These are phyloP conservation scores for Trichoderma sp. DNA, from an alignment of 2,329 filamentous ascomycete species.

Conservation along the genomic window DNA sequence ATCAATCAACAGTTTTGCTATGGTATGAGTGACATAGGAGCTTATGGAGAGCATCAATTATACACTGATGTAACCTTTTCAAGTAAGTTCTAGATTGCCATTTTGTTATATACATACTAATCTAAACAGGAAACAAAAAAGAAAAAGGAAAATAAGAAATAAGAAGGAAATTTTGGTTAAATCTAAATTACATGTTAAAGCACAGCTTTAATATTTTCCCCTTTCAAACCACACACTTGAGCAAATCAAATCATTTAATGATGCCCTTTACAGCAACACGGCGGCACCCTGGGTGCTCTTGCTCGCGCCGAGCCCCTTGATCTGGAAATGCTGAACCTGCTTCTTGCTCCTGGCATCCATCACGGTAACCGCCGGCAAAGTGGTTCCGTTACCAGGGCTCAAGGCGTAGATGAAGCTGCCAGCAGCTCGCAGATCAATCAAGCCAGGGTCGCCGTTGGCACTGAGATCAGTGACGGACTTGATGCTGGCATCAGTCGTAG, in stretches of 20 bases:
- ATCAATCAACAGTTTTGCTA: not conserved
- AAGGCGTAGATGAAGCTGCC: constrained; percentile 59
- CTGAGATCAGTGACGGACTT: constrained; percentile 41
- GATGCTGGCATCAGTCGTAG: constrained; percentile 46
- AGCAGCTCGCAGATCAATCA: constrained; percentile 52
- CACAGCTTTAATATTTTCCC: not conserved
- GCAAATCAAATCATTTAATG: not conserved
- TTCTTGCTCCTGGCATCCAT: constrained; percentile 16
- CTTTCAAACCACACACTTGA: not conserved
- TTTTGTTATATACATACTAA: not conserved
- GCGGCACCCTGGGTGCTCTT: constrained; percentile 18
- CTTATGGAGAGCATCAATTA: not conserved
- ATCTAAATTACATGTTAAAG: not conserved
- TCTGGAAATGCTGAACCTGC: constrained; percentile 19
- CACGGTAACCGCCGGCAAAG: constrained; percentile 38
- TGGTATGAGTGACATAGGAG: not conserved
- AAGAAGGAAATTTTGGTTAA: not conserved
- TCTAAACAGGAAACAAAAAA: not conserved
- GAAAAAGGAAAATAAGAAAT: not conserved
- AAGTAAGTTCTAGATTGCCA: not conserved
- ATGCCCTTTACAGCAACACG: not conserved
- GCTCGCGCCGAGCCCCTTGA: constrained; percentile 1
- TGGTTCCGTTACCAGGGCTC: constrained; percentile 49
- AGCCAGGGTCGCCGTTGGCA: constrained; percentile 47
- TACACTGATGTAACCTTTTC: not conserved